Evolutionary conservation across 441 rosid genomes (phyloP).

Genomic region (Erodium trifolium): DNA sequence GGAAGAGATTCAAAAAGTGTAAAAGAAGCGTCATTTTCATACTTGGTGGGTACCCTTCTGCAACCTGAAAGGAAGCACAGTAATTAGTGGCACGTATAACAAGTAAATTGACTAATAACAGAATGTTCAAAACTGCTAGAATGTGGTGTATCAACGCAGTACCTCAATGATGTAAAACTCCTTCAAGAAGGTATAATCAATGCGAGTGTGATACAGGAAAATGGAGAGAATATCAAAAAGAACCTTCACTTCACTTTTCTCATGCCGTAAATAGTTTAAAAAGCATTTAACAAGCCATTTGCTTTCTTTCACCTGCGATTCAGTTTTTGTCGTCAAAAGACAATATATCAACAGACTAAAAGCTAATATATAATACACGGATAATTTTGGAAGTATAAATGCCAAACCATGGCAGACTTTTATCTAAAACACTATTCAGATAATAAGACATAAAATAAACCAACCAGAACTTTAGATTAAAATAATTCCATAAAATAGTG

Average conservation of each 20-base stretch:
- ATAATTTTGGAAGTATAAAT: background rate
- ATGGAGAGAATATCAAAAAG: slow-evolving; percentile 89
- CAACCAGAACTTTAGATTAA: background rate
- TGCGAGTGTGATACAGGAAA: slow-evolving; percentile 82
- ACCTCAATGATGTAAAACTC: slow-evolving; percentile 98
- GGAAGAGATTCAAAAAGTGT: slow-evolving; percentile 85
- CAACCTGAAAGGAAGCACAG: slow-evolving; percentile 50
- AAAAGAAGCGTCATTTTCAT: slow-evolving; percentile 73
- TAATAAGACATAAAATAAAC: background rate
- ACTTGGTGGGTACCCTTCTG: slow-evolving; percentile 79
- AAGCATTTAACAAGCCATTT: slow-evolving; percentile 99
- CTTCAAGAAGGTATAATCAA: slow-evolving; percentile 89
- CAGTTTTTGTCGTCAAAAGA: slow-evolving; percentile 18
- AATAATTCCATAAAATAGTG: background rate
- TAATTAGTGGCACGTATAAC: background rate
- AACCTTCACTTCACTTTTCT: slow-evolving; percentile 69
- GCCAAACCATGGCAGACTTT: background rate
- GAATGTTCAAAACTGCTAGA: slow-evolving; percentile 3
- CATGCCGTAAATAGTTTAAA: slow-evolving; percentile 82
- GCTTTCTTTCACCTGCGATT: slow-evolving; percentile 95
- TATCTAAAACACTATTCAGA: background rate
- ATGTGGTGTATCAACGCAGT: slow-evolving; percentile 16
- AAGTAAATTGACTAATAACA: slow-evolving; percentile 1
- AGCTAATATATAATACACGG: background rate
- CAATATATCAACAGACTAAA: background rate